These are phyloP conservation scores for Solanum sitiens DNA, from an alignment of 257 asterid species.

Conservation along the genomic window DNA sequence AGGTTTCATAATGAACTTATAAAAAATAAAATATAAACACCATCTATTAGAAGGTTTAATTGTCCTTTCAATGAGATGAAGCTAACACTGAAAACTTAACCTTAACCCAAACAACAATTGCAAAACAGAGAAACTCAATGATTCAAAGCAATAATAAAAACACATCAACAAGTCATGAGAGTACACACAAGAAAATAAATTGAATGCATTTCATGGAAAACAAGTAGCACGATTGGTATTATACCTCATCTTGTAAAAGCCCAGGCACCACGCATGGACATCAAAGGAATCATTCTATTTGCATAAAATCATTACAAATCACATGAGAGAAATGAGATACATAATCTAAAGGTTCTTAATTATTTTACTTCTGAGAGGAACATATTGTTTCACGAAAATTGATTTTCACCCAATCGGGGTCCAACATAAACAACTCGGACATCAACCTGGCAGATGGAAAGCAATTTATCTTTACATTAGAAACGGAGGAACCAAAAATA, in stretches of 20 bases:
- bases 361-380: background rate
- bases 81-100: background rate
- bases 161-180: background rate
- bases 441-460: constrained; percentile 25
- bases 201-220: background rate
- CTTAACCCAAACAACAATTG: background rate
- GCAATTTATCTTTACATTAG: background rate
- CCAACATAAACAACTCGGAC: constrained; percentile 72
- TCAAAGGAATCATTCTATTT: constrained; percentile 52
- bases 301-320: background rate
- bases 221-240: background rate
- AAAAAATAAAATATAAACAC: background rate
- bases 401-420: constrained; percentile 84
- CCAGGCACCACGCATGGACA: constrained; percentile 88
- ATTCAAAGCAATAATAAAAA: background rate
- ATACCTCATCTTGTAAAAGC: constrained; percentile 77
- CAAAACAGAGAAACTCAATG: background rate
- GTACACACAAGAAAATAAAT: background rate
- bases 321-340: background rate
- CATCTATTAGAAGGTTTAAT: background rate
- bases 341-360: background rate
- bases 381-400: constrained; percentile 73
- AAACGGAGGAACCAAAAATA: background rate
- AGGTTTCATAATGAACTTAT: background rate
- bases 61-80: background rate